Base-by-base conservation (phyloP, 2,329 filamentous ascomycete genomes). In the Parafenestella ontariensis region DNA sequence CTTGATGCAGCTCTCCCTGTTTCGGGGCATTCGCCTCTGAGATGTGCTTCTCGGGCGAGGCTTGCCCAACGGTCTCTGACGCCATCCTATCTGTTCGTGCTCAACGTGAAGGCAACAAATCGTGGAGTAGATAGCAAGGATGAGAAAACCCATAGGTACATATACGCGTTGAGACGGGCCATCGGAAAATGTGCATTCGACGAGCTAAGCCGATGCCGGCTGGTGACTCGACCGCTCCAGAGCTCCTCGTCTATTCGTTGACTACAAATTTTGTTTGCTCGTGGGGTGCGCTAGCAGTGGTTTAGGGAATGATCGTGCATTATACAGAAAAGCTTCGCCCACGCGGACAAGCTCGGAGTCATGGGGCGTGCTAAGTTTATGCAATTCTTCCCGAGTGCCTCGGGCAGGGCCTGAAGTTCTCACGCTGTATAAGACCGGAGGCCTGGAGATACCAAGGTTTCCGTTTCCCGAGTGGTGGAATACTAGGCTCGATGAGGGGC, bases 1-100 rank as follows among this genome's bases (percentile, higher is more conserved):
- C 73, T 17, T 66, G 58, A 47, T 70, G 63, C 31, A 69, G 29
- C 17, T 70, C 69, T 5, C 52, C 63, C 18, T 67, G 62, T 56
- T 73, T 71, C 8, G 59, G 52, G 13, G 44, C 51, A 21, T 33
- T 45, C 20, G 50, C 49, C 34, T 64, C 60, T 13, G 46, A 49
- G 26, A 61, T 54, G n/a, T 64, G 63, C 46, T 71, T 69, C 17
- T 62, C 61, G 9, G 54, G 31, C 8, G 56, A 48, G 31, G 51
- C 52, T 18, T 42, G 58, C 28, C 55, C 59, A 39, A 49, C 62
- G 24, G 42, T 50, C 20, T 64, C 59, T 17, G 62, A 58, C 31
- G 65, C 65, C 70, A 72, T 73, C 8, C 15, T 57, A 28, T 13
- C 20, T 13, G 20, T 37, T 40, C 20, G 21, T 15, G 24, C 36